phyloP scores from a whole-genome alignment of 23 red algal species.

The Gracilaria caudata region DNA sequence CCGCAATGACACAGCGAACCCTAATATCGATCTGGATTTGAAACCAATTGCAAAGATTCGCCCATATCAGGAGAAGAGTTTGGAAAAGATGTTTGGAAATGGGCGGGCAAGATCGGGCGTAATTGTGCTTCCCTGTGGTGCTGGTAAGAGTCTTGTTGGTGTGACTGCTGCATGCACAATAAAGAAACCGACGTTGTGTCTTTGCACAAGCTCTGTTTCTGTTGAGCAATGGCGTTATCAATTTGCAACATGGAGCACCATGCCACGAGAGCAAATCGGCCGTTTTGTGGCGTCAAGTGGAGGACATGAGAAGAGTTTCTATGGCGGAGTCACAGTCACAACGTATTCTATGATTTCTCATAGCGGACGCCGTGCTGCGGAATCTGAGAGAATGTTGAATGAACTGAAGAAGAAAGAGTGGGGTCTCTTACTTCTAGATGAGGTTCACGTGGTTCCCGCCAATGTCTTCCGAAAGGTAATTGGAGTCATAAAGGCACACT shows the following conservation, averaged over 20 bases:
- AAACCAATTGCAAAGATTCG: constrained; percentile 93
- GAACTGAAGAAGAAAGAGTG: constrained; percentile 91
- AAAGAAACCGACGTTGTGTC: constrained; percentile 90
- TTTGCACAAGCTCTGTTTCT: constrained; percentile 98
- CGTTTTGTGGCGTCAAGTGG: constrained; percentile 86
- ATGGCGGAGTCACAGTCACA: constrained; percentile 86
- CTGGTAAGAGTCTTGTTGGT: constrained; percentile 95
- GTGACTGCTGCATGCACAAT: constrained; percentile 97
- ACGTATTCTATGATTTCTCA: constrained; percentile 98
- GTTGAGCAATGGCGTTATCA: constrained; percentile 99
- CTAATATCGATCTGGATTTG: constrained; percentile 83
- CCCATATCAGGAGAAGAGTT: constrained; percentile 97
- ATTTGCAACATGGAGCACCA: constrained; percentile 96
- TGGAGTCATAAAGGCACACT: constrained; percentile 95
- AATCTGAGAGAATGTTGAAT: constrained; percentile 85
- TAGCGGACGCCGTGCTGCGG: constrained; percentile 77
- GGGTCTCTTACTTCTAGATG: constrained; percentile 96
- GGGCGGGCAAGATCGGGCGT: constrained; percentile 94
- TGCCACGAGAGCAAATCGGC: constrained; percentile 81
- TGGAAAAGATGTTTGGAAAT: constrained; percentile 99
- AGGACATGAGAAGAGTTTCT: constrained; percentile 71
- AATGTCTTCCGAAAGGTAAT: constrained; percentile 98
- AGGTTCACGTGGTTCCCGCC: constrained; percentile 99
- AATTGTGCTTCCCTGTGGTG: constrained; percentile 97
- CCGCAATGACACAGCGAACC: constrained; percentile 86